phyloP scores from a whole-genome alignment of 2,329 filamentous ascomycete species.

The Penicillium sp. region DNA sequence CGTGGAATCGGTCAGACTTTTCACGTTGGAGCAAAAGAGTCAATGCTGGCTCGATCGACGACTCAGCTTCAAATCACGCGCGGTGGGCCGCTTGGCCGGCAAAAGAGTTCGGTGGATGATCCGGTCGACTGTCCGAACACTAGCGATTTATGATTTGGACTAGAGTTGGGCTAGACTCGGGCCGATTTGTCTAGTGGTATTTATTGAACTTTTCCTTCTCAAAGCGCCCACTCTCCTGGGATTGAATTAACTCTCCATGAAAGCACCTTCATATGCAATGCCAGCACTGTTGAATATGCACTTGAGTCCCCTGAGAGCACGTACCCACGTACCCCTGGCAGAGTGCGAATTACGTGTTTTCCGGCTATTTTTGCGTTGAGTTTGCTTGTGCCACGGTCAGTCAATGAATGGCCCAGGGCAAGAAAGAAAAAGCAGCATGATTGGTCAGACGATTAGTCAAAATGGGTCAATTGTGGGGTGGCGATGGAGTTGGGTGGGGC shows the following conservation, averaged over 20 bases:
- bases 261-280: neutral
- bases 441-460: neutral
- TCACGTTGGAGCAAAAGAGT: neutral
- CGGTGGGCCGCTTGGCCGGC: conserved; percentile 8
- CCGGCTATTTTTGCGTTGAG: neutral
- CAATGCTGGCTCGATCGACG: neutral
- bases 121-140: neutral
- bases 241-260: neutral
- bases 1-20: conserved; percentile 7
- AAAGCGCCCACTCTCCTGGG: neutral
- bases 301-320: neutral
- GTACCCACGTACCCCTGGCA: neutral
- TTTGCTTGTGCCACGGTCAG: conserved; percentile 7
- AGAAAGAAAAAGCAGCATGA: conserved; percentile 6
- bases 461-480: neutral
- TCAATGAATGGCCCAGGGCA: conserved; percentile 5
- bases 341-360: conserved; percentile 1
- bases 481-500: neutral
- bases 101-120: conserved; percentile 9
- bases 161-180: conserved; percentile 2
- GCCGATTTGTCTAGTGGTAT: neutral
- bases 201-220: neutral
- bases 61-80: neutral
- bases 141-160: conserved; percentile 7
- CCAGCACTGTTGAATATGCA: neutral